Evolutionary conservation across 2,329 filamentous ascomycete species (phyloP).

Genomic region (Fusarium scirpi): DNA sequence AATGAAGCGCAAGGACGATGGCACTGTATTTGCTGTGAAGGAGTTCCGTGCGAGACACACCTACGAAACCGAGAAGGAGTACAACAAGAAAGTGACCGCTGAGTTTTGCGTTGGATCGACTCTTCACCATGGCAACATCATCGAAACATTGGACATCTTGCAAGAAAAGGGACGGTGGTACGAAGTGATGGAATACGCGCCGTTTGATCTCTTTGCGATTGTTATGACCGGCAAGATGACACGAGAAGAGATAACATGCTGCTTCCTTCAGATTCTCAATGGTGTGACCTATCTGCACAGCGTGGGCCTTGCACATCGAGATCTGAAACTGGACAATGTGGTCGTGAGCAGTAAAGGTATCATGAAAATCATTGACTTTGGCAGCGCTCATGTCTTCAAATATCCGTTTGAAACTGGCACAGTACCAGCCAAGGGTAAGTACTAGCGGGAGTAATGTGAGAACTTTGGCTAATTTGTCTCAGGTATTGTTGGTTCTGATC

Average conservation of each 20-base stretch:
- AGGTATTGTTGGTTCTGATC: constrained; percentile 85
- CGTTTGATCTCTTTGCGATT: constrained; percentile 94
- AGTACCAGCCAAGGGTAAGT: constrained; percentile 55
- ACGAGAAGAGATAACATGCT: constrained; percentile 88
- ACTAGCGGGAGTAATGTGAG: not conserved
- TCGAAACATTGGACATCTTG: constrained; percentile 96
- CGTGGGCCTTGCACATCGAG: constrained; percentile 92
- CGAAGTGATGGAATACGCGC: constrained; percentile 99
- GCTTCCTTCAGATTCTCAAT: constrained; percentile 93
- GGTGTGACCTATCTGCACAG: constrained; percentile 91
- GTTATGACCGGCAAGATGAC: constrained; percentile 99
- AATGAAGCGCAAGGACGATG: constrained; percentile 93
- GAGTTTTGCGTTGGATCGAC: constrained; percentile 99
- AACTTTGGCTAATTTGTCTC: constrained; percentile 9
- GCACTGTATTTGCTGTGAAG: constrained; percentile 95
- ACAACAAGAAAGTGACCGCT: constrained; percentile 97
- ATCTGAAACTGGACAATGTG: constrained; percentile 97
- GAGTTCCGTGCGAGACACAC: constrained; percentile 93
- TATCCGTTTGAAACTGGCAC: constrained; percentile 91
- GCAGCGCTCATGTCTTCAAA: constrained; percentile 94
- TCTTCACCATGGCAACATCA: constrained; percentile 96
- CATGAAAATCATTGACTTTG: constrained; percentile 99
- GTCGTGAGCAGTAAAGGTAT: constrained; percentile 96
- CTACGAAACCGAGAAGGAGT: constrained; percentile 94
- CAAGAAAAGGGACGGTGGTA: constrained; percentile 96